Percentiles rank a stretch among this genome's conserved stretches.
Evolutionary conservation across 1,284 basidiomycete genomes (phyloP).

Genomic region (Malassezia globosa): DNA sequence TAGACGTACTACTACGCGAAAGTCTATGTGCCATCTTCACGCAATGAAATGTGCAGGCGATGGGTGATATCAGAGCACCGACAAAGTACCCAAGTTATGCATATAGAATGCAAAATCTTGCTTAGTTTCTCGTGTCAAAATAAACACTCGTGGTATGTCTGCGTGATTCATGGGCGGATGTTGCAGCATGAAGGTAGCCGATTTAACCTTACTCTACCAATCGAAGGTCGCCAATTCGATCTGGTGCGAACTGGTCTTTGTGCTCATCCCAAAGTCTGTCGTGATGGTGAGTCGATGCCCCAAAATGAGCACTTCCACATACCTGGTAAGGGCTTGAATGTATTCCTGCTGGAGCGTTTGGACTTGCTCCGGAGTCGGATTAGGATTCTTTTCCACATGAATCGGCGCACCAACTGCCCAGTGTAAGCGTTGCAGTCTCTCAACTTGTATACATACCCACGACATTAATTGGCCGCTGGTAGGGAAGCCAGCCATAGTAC

Average conservation of each 20-base stretch:
- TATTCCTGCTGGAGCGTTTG: constrained; percentile 54
- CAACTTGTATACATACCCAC: constrained; percentile 53
- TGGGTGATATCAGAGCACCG: no score
- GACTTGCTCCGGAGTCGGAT: constrained; percentile 75
- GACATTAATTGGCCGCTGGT: constrained; percentile 81
- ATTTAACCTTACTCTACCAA: constrained; percentile 5
- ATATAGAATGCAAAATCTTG: no score
- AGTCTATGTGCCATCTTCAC: no score
- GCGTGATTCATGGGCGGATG: no score
- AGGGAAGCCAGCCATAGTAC: constrained; percentile 67
- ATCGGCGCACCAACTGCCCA: constrained; percentile 66
- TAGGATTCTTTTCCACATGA: constrained; percentile 62
- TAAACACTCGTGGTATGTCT: no score
- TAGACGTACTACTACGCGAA: no score
- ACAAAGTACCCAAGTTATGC: no score
- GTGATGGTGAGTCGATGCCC: constrained; percentile 8
- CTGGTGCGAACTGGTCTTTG: constrained; percentile 43
- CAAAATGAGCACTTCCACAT: constrained; percentile 67
- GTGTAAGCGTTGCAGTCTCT: background rate
- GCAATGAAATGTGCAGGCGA: no score
- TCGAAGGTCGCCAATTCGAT: constrained; percentile 17
- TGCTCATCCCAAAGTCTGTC: constrained; percentile 41
- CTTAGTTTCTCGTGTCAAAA: no score
- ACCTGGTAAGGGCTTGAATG: constrained; percentile 46
- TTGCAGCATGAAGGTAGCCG: no score